Evolutionary conservation across 768 basidiomycete genomes (phyloP), one percentile per base, ranked within the genome.

Genomic region (Cytidiella melzeri): DNA sequence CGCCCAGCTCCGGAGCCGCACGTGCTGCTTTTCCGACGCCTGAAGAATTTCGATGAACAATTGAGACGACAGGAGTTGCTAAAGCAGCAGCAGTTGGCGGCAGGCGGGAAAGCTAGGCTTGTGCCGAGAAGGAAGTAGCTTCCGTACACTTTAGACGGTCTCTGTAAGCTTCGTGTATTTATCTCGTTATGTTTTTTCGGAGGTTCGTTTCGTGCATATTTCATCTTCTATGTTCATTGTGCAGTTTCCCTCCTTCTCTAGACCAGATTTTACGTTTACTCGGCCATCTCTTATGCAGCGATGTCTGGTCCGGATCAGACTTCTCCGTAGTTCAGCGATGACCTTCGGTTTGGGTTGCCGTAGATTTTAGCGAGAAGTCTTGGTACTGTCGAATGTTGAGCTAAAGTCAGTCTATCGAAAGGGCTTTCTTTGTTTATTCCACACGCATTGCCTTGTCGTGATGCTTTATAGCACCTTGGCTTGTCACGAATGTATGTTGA

Each of bases 11-110:
- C 92, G 6, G 92, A 92, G 66, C 92, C 92, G 9, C 92, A 95
- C 64, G 92, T 96, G 51, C 77, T 97, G 20, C 84, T 96, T 48
- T 97, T 97, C 69, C 83, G 94, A 59, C 84, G 94, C 48, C 63
- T 76, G 7, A 87, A 84, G 67, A 77, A 85, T 63, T 87, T 75
- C 53, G 79, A 66, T 24, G n/a, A 50, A 19, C 56, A 58, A 23
- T 49, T 53, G 5, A 47, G 48, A 25, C 57, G 51, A 20, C 64
- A 58, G 21, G 45, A 51, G n/a, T 24, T 41, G 6, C n/a, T 41
- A 40, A 52, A 26, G 39, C 62, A 61, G 42, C 46, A 52, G 34
- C 60, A 59, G 45, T 50, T 41, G 26, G 36, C 36, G 13, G 37
- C 51, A 23, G 55, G 53, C 44, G 54, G 45, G 24, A 60, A 59